Evolutionary conservation across 495 filamentous ascomycete species (phyloP).

Genomic region (Neurospora sublineolata): DNA sequence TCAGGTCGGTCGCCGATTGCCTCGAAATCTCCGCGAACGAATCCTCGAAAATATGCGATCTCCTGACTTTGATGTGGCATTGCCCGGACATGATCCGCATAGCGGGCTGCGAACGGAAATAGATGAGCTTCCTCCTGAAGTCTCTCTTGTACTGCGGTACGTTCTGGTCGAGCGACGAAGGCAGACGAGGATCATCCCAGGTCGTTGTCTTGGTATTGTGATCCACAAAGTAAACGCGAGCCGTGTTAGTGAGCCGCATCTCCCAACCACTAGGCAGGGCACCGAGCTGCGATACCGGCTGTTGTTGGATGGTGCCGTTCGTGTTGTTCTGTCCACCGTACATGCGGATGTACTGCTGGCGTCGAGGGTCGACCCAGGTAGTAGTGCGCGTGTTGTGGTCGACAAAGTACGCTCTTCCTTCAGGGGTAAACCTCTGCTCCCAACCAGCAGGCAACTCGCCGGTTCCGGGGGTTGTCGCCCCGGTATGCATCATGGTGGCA

Average conservation of each 20-base stretch:
- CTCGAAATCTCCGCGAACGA: conserved; percentile 97
- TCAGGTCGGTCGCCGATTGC: conserved; percentile 89
- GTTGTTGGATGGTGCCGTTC: conserved; percentile 86
- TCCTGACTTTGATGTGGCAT: conserved; percentile 94
- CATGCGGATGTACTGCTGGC: conserved; percentile 97
- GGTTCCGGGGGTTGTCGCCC: conserved; percentile 85
- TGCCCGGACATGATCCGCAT: conserved; percentile 91
- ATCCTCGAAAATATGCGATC: conserved; percentile 96
- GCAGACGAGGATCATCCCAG: conserved; percentile 96
- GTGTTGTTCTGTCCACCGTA: conserved; percentile 71
- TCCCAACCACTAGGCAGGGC: conserved; percentile 96
- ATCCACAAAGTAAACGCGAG: conserved; percentile 95
- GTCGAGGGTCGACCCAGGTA: conserved; percentile 97
- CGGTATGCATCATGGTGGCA: conserved; percentile 85
- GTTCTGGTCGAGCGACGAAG: conserved; percentile 94
- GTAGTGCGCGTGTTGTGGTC: conserved; percentile 98
- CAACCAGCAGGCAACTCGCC: conserved; percentile 92
- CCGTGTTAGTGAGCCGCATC: conserved; percentile 97
- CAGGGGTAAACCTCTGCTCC: conserved; percentile 91
- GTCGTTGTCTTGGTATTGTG: conserved; percentile 99
- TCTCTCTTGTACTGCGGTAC: conserved; percentile 99
- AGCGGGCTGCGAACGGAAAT: conserved; percentile 96
- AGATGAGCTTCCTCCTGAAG: conserved; percentile 94
- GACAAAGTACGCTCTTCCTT: conserved; percentile 94
- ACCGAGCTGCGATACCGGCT: conserved; percentile 95